Evolutionary conservation across 805 yeast genomes (phyloP), one percentile per base, ranked within the genome.

Genomic region (Candida dajiaensis): DNA sequence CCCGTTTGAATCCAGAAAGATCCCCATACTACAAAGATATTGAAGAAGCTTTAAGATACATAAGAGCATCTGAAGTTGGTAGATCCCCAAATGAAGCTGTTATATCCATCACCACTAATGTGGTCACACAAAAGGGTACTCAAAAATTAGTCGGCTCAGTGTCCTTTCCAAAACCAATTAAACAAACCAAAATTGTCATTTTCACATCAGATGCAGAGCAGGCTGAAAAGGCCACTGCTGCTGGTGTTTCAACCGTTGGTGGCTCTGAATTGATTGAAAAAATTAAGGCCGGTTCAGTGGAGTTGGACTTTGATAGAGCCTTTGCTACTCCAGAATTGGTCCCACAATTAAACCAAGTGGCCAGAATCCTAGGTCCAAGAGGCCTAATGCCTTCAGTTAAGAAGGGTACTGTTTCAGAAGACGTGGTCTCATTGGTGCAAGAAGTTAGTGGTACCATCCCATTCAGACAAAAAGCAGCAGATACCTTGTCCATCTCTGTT

Each of bases 31-130:
- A 80, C 60, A 80, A 86, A 85, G 81, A 78, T 42, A 72, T 89
- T 8, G 78, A 85, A 6, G 65, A 69, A 26, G 97, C 97, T 1
- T 65, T 89, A 64, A 75, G 85, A 56, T 89, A 81, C 59, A 62
- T 92, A 47, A 74, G 97, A 52, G 96, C 98, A 0, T 80, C 89
- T 6, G 97, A 89, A 65, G 95, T 89, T 6, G 98, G 99, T 6
- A 80, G 85, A 59, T 80, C 92, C 3, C 69, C 74, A 5, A 68
- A 75, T n/a, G 80, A 81, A 55, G 81, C 92, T 20, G 83, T 90
- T 21, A 71, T 92, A 37, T 71, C 85, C 16, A 65, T 86, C 45
- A 78, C 83, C 44, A 74, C 87, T 16, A 70, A 78, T 16, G 72
- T 89, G 26, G 75, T 83, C 11, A 79, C 83, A 19, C 92, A 84